phyloP scores from a whole-genome alignment of 805 yeast genomes.

The Kregervanrija pseudodelftensis region DNA sequence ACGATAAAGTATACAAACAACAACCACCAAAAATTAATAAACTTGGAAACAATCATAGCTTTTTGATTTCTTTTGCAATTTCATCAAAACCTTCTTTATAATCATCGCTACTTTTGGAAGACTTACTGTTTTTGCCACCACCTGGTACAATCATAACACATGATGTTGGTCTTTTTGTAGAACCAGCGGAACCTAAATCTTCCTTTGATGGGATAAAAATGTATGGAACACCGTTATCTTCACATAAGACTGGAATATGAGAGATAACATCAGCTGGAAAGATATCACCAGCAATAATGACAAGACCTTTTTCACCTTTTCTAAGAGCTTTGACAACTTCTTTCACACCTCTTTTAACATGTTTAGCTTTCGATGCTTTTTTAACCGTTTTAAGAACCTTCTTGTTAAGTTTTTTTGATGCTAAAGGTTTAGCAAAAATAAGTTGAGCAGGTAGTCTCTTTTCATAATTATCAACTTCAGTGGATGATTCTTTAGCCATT shows the following conservation, averaged over 20 bases:
- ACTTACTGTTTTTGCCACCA: slow-evolving; percentile 61
- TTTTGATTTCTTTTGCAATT: slow-evolving; percentile 80
- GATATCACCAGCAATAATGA: slow-evolving; percentile 94
- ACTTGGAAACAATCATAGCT: slow-evolving; percentile 20
- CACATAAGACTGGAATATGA: slow-evolving; percentile 95
- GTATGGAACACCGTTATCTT: slow-evolving; percentile 86
- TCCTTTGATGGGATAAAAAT: slow-evolving; percentile 95
- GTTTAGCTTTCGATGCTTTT: slow-evolving; percentile 97
- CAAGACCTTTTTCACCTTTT: slow-evolving; percentile 97
- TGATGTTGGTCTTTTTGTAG: slow-evolving; percentile 98
- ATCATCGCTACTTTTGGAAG: slow-evolving; percentile 72
- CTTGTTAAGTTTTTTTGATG: slow-evolving; percentile 92
- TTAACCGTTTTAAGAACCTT: slow-evolving; percentile 92
- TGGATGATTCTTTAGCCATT: slow-evolving; percentile 39
- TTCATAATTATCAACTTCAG: slow-evolving; percentile 62
- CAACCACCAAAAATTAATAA: neutral
- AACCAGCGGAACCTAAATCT: slow-evolving; percentile 97
- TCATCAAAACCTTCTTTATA: slow-evolving; percentile 92
- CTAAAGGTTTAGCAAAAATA: slow-evolving; percentile 91
- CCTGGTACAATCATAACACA: slow-evolving; percentile 97
- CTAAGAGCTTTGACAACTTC: slow-evolving; percentile 97
- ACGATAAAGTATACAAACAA: neutral
- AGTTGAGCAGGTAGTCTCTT: slow-evolving; percentile 82
- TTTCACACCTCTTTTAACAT: slow-evolving; percentile 97
- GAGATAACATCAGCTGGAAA: slow-evolving; percentile 96